Base-by-base conservation (phyloP, 371 early-diverging fungal species). In the Mucor racemosus region DNA sequence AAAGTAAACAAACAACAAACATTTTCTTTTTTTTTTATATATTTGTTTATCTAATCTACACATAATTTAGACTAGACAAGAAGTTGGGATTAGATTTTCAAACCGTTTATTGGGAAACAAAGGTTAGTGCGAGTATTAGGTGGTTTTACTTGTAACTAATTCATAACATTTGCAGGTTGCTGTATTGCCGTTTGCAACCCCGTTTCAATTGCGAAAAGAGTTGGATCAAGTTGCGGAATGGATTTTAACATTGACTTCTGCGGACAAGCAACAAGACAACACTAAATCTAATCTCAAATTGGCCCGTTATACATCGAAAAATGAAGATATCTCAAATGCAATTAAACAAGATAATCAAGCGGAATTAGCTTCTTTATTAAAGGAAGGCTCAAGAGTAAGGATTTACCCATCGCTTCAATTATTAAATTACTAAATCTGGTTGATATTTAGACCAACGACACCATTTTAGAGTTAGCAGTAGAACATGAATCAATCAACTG, bases 31-130 rank as follows among this genome's bases (percentile, higher is more conserved):
- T 59, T 40, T 17, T 55, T 50, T 44, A 35, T 59, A 56, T 44
- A 21, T 36, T 58, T 48, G 36, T 66, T 21, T 48, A 15, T 26
- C 53, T 53, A 11, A 5, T 31, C 7, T 5, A 41, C 15, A 1
- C 10, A 11, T 26, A 26, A 19, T 9, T 31, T 76, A 89, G 90
- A 69, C 79, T 88, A 66, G 90, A 90, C 76, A 90, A 90, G 64
- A 82, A 82, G 46, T 76, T 88, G 41, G 75, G 67, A 8, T 64
- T 82, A 8, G 75, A 79, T 39, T 79, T 79, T 10, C 82, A 82
- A 54, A 71, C 71, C 14, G 77, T 78, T 15, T 88, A 85, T 64
- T 77, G 86, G 79, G 68, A 81, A 39, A 86, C 85, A 60, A 88
- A 88, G 73, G 86, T 77, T 42, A 62, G 13, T 19, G 9, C 1